Percentiles rank a stretch among this genome's conserved stretches.
phyloP scores from a whole-genome alignment of 257 asterid species.

The Forsythia suspensa region DNA sequence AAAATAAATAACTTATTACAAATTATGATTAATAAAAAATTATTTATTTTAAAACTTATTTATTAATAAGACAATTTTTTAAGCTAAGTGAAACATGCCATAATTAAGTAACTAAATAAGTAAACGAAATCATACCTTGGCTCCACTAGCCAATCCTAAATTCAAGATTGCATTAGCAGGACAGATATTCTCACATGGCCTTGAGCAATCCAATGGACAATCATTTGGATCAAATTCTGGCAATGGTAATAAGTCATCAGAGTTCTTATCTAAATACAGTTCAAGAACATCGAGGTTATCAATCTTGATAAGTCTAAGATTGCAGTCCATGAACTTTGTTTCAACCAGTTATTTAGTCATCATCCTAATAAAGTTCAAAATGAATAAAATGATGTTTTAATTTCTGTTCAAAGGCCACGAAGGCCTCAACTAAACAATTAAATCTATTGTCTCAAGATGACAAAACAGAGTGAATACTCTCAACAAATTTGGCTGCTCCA shows the following conservation, averaged over 20 bases:
- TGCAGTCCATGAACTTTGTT: background rate
- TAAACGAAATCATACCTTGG: conserved; percentile 42
- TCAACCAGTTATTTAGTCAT: background rate
- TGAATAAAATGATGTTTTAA: too few relatives aligned
- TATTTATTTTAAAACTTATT: too few relatives aligned
- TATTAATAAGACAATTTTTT: too few relatives aligned
- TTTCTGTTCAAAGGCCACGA: too few relatives aligned
- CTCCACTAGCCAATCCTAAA: conserved; percentile 34
- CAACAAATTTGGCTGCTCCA: too few relatives aligned
- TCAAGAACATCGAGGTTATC: background rate
- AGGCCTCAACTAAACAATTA: too few relatives aligned
- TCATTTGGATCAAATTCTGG: conserved; percentile 81
- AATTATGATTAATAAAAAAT: too few relatives aligned
- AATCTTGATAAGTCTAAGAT: background rate
- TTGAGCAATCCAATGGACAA: conserved; percentile 78
- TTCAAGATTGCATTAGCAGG: conserved; percentile 85
- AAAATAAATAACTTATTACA: too few relatives aligned
- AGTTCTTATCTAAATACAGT: background rate
- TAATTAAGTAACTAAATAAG: background rate
- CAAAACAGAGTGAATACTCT: too few relatives aligned
- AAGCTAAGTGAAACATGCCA: too few relatives aligned
- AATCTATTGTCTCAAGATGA: too few relatives aligned
- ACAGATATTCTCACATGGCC: conserved; percentile 86
- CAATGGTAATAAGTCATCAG: background rate
- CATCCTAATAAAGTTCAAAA: background rate